Base-by-base conservation (phyloP, 805 yeast genomes). In the Lachancea meyersii region DNA sequence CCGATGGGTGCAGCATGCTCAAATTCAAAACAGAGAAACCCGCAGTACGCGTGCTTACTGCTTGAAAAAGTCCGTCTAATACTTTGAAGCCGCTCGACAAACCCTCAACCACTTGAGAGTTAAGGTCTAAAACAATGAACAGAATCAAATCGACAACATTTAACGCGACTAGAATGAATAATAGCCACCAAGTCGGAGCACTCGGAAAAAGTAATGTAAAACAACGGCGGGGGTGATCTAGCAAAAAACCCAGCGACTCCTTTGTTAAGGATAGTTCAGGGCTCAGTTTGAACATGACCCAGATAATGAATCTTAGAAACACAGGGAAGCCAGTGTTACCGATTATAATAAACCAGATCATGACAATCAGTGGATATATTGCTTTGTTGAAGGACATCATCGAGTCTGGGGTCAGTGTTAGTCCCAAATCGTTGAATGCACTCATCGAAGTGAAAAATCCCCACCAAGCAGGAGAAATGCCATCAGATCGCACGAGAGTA, bases 251-350 rank as follows among this genome's bases (percentile, higher is more conserved):
- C 13, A 89, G 65, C 5, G 95, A 82, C 56, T 93, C 97, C 45
- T 75, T 75, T 24, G 62, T 52, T 47, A 77, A 65, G 0, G 91
- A 80, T 26, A 82, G 58, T 1, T 81, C 85, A 30, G 75, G 82
- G 0, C 94, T 70, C 14, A 81, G 33, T 49, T 80, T 82, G 65
- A 77, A 80, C 62, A 83, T 51, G 1, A 81, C 44, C 97, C 97
- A 93, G 38, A 93, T 82, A 28, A 86, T 70, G 54, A 84, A 79
- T 51, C 98, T 71, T 37, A 93, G 66, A 22, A 86, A 63, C 2
- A 89, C 73, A 0, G 99, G 99, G 55, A 93, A 87, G 4, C 95
- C 97, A 0, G 97, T 91, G 62, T 93, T 93, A 13, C 99, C 99
- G 49, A 86, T 78, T 41, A 91, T 79, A 53, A 93, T 79, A 48